Evolutionary conservation across 2,329 filamentous ascomycete genomes (phyloP).

Genomic region (Aspergillus quadrilineatus): DNA sequence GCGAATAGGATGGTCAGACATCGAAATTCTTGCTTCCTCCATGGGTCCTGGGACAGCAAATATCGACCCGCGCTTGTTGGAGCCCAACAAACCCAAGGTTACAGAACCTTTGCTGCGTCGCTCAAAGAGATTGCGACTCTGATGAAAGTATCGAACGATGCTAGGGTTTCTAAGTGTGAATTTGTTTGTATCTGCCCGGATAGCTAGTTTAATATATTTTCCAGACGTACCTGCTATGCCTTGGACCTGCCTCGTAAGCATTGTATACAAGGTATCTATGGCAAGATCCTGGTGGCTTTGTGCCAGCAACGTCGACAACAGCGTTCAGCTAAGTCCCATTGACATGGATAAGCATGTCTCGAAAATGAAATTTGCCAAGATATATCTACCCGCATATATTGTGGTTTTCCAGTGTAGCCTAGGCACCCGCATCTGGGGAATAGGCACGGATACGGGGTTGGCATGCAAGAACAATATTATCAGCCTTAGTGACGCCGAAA

Average conservation of each 20-base stretch:
- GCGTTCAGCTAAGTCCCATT: neutral
- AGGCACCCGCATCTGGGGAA: too few species aligned
- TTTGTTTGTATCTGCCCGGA: neutral
- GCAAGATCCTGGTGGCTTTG: neutral
- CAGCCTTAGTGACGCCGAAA: too few species aligned
- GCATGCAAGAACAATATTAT: too few species aligned
- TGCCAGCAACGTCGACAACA: neutral
- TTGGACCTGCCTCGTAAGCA: neutral
- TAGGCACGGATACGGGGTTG: too few species aligned
- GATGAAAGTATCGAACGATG: neutral
- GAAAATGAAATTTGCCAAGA: neutral
- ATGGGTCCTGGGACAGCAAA: too few species aligned
- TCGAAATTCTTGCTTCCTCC: neutral
- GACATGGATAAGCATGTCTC: too few species aligned
- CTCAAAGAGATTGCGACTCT: constrained; percentile 3
- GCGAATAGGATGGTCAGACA: constrained; percentile 12
- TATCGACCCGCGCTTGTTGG: too few species aligned
- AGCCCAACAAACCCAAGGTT: neutral
- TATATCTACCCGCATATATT: too few species aligned
- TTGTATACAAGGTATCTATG: neutral
- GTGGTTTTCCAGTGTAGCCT: too few species aligned
- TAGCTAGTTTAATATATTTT: neutral
- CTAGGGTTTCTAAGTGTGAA: neutral
- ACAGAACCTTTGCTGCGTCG: constrained; percentile 1
- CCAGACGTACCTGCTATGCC: neutral